Evolutionary conservation across 176 grass and related monocot species (phyloP).

Genomic region (Ananas comosus): DNA sequence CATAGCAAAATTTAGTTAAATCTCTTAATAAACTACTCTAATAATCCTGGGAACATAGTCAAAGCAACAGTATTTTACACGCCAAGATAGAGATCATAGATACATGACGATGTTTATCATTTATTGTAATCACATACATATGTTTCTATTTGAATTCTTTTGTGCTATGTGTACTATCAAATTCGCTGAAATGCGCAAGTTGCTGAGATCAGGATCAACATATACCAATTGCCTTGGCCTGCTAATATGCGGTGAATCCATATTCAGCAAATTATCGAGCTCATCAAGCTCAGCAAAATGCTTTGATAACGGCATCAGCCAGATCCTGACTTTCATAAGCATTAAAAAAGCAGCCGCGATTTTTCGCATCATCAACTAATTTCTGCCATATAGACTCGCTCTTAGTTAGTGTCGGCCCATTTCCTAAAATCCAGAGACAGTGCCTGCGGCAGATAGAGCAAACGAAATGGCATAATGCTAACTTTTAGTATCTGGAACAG

Average conservation of each 20-base stretch:
- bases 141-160: no score
- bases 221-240: neutral
- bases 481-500: conserved; percentile 16
- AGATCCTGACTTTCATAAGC: neutral
- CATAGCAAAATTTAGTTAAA: no score
- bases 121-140: no score
- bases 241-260: neutral
- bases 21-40: no score
- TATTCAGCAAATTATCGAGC: neutral
- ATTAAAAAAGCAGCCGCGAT: conserved; percentile 42
- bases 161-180: no score
- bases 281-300: neutral
- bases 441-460: conserved; percentile 27
- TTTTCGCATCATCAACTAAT: conserved; percentile 37
- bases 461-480: no score
- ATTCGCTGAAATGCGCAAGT: no score
- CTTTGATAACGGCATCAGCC: neutral
- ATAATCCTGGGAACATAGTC: no score
- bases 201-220: no score
- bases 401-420: conserved; percentile 33
- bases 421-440: conserved; percentile 64
- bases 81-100: no score
- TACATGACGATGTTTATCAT: no score
- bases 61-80: no score
- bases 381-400: conserved; percentile 52